Evolutionary conservation across 345 rosid species (phyloP).

Genomic region (Aquilaria sinensis): DNA sequence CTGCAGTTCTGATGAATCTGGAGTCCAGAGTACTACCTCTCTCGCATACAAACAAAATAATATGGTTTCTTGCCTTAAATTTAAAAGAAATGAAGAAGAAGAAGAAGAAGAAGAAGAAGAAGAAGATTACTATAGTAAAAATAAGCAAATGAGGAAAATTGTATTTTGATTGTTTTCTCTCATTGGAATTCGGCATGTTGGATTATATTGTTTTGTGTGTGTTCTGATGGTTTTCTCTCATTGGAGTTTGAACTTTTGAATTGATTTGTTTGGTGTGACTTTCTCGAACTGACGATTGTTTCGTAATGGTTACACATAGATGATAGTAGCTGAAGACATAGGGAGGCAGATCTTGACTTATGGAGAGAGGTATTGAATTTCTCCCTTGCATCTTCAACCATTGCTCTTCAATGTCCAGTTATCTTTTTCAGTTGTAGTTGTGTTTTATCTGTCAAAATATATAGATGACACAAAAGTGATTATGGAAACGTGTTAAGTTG

Average conservation of each 20-base stretch:
- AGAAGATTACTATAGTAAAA: too few species aligned
- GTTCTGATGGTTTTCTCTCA: background rate
- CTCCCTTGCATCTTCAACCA: too few species aligned
- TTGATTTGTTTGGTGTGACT: too few species aligned
- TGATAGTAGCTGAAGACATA: slow-evolving; percentile 56
- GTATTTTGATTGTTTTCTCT: background rate
- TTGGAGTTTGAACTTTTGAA: background rate
- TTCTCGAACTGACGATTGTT: too few species aligned
- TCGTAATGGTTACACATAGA: slow-evolving; percentile 18
- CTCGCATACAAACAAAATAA: background rate
- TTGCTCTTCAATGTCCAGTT: too few species aligned
- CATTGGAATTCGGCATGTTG: background rate
- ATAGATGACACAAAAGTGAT: too few species aligned
- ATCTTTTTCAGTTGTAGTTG: too few species aligned
- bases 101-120: too few species aligned
- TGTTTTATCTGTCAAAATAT: too few species aligned
- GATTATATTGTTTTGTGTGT: background rate
- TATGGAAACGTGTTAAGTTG: too few species aligned
- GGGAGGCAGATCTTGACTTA: slow-evolving; percentile 70
- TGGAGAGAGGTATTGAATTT: slow-evolving; percentile 57
- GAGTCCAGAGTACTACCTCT: slow-evolving; percentile 58
- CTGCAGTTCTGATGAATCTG: slow-evolving; percentile 68
- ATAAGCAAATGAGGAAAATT: too few species aligned
- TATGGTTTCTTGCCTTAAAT: too few species aligned
- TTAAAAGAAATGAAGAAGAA: background rate